Evolutionary conservation across 176 grass and related monocot genomes (phyloP).

Genomic region (Triticum aestivum): IWGSC_CS_RefSeq_v2.1 NC_057798.1:624222943-624223442

Average conservation of each 20-base stretch:
- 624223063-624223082: constrained; percentile 95
- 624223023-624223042: constrained; percentile 79
- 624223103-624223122: constrained; percentile 33
- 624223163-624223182: neutral
- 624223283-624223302: constrained; percentile 87
- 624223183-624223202: neutral
- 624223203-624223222: neutral
- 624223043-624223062: constrained; percentile 88
- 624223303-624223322: constrained; percentile 71
- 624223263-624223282: constrained; percentile 86
- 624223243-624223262: constrained; percentile 49
- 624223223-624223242: neutral
- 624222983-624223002: constrained; percentile 97
- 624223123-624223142: neutral
- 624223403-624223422: constrained; percentile 70
- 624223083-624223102: constrained; percentile 70
- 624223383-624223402: constrained; percentile 83
- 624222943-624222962: constrained; percentile 90
- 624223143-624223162: neutral
- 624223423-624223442: constrained; percentile 78
- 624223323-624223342: constrained; percentile 80
- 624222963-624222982: constrained; percentile 94
- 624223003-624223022: constrained; percentile 84
- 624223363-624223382: constrained; percentile 96
- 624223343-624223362: constrained; percentile 95